phyloP scores from a whole-genome alignment of 345 rosid genomes.

The Fremontodendron californicum region DNA sequence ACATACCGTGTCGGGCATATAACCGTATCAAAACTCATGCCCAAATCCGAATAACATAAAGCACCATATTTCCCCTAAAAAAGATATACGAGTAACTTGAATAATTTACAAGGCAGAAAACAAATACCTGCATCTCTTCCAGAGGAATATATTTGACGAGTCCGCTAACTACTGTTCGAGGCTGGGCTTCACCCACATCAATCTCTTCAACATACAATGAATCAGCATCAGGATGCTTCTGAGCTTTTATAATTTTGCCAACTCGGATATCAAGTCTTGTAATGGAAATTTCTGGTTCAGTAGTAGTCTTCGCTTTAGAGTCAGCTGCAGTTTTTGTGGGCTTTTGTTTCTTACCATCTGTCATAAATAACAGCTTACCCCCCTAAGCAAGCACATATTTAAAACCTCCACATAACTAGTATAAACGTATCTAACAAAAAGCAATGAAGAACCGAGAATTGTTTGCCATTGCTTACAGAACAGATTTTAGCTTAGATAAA shows the following conservation, averaged over 20 bases:
- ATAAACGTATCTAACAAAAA: not conserved
- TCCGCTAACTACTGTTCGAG: constrained; percentile 68
- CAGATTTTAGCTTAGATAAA: not conserved
- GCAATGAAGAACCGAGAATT: not conserved
- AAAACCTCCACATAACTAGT: no score
- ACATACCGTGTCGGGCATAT: no score
- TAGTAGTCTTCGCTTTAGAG: constrained; percentile 37
- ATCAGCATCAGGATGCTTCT: constrained; percentile 75
- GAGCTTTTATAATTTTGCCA: constrained; percentile 55
- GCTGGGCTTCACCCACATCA: constrained; percentile 60
- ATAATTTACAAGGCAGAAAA: constrained; percentile 1
- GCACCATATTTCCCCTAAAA: not conserved
- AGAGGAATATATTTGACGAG: constrained; percentile 66
- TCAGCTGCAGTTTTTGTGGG: constrained; percentile 34
- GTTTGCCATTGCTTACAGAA: not conserved
- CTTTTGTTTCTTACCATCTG: constrained; percentile 52
- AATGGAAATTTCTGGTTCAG: constrained; percentile 53
- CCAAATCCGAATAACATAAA: no score
- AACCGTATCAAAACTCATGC: no score
- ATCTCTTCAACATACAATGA: constrained; percentile 68
- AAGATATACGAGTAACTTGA: not conserved
- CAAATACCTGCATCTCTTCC: constrained; percentile 65
- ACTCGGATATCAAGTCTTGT: constrained; percentile 66
- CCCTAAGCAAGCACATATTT: not conserved
- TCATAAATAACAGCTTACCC: constrained; percentile 7